Evolutionary conservation across 75 land plant genomes (phyloP), one percentile per base, ranked within the genome.

Genomic region (Selaginella tamariscina): DNA sequence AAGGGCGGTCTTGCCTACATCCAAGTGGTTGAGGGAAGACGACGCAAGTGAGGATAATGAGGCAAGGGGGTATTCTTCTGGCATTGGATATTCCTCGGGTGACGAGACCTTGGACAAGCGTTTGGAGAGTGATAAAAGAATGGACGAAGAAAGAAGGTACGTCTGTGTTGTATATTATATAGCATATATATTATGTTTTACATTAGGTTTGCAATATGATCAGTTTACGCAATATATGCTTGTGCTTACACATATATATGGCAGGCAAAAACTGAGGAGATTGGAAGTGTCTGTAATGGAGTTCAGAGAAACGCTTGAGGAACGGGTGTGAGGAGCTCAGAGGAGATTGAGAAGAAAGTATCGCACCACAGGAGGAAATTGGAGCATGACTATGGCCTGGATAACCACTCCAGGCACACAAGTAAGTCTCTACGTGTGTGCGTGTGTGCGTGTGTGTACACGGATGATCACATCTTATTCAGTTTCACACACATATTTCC

Each of bases 241-340:
- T n/a, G n/a, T n/a, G n/a, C n/a, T n/a, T n/a, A n/a, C n/a, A n/a
- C n/a, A n/a, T n/a, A n/a, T n/a, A n/a, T n/a, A n/a, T n/a, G n/a
- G n/a, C 78, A 93, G 98, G 70, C 95, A 93, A 73, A 89, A 93
- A 73, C 49, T 93, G 56, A 80, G 98, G 32, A 83, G 79, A 66
- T 54, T 93, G 29, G 98, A 93, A 64, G 96, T 84, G 54, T 87
- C 90, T 65, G 73, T 93, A 30, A 85, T 93, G 56, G 98, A 89
- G 70, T 93, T 89, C 32, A 85, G 96, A 33, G 98, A 86, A 65
- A 89, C 91, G 55, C 91, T 93, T 69, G 98, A 93, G 71, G 98
- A 93, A 28, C 39, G 82, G 98, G 98, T 18, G 70, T 83, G n/a
- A 83, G 75, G 69, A 89, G 67, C 72, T 1, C 59, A 0, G 98